phyloP scores from a whole-genome alignment of 2,329 filamentous ascomycete genomes.

The Phoma herbarum region DNA sequence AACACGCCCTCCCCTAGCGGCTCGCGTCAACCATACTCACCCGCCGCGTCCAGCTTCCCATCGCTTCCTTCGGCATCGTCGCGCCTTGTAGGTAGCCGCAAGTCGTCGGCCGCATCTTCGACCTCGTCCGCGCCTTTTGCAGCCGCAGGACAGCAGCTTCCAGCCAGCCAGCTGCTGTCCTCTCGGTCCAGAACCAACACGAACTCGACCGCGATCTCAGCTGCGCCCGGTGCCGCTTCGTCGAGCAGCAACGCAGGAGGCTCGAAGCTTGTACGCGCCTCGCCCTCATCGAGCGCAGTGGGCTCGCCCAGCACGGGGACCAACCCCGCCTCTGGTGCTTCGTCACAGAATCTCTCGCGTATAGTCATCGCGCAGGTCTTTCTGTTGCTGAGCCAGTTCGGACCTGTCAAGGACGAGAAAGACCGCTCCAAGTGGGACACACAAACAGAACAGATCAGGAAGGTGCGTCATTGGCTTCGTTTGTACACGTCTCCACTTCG shows the following conservation, averaged over 20 bases:
- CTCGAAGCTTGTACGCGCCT: constrained; percentile 66
- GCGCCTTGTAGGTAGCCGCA: constrained; percentile 62
- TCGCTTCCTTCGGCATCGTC: constrained; percentile 59
- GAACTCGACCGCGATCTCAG: constrained; percentile 61
- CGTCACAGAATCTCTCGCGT: constrained; percentile 72
- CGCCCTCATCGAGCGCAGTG: constrained; percentile 65
- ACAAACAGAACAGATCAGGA: constrained; percentile 89
- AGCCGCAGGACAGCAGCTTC: constrained; percentile 65
- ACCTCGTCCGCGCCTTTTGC: constrained; percentile 64
- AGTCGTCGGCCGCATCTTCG: constrained; percentile 63
- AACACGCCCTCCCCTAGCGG: constrained; percentile 59
- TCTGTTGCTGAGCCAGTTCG: constrained; percentile 76
- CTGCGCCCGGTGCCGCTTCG: constrained; percentile 61
- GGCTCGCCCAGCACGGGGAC: constrained; percentile 62
- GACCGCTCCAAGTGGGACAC: constrained; percentile 90
- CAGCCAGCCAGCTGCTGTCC: constrained; percentile 62
- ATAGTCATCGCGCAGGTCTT: constrained; percentile 96
- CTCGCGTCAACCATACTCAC: constrained; percentile 61
- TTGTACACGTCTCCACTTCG: constrained; percentile 11
- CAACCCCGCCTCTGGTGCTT: constrained; percentile 54
- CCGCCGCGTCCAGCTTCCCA: constrained; percentile 62
- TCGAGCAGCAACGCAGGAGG: constrained; percentile 63
- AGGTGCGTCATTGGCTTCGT: constrained; percentile 65
- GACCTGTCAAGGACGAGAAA: constrained; percentile 90
- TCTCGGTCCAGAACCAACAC: constrained; percentile 66